These are phyloP conservation scores for Coemansia pectinata DNA, from an alignment of 192 early-diverging fungal species.

Conservation along the genomic window DNA sequence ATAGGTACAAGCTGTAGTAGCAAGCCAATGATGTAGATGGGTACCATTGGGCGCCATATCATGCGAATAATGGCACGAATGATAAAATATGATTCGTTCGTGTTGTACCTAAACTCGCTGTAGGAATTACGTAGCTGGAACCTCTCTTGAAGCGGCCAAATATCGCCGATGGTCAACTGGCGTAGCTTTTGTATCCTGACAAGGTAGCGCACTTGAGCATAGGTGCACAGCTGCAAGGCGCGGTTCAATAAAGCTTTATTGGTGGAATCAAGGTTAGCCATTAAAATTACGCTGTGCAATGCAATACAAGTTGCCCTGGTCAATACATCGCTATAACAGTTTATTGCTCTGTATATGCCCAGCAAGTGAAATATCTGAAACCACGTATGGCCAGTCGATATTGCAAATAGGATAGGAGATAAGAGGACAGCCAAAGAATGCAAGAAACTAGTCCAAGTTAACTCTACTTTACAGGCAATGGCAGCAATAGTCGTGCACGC, in stretches of 20 bases:
- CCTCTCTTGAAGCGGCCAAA: constrained; percentile 1
- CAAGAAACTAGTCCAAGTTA: background rate
- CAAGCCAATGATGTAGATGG: constrained; percentile 18
- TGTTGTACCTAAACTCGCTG: constrained; percentile 26
- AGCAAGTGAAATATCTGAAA: background rate
- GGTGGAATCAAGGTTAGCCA: background rate
- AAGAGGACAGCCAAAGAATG: background rate
- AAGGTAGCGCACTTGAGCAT: constrained; percentile 1
- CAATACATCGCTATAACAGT: background rate
- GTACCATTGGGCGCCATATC: constrained; percentile 34
- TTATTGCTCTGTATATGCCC: background rate
- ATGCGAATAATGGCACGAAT: constrained; percentile 31
- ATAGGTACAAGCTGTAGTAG: constrained; percentile 9
- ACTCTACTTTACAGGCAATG: background rate
- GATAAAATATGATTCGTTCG: constrained; percentile 32
- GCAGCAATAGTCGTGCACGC: background rate
- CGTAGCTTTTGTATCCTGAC: background rate
- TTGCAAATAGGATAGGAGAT: background rate
- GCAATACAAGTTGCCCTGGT: background rate
- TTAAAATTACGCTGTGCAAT: background rate
- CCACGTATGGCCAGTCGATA: background rate
- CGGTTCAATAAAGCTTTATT: background rate
- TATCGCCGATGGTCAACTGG: background rate
- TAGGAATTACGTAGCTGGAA: background rate
- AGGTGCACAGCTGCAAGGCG: background rate